These are phyloP conservation scores for Coemansia umbellata DNA, from an alignment of 192 early-diverging fungal genomes.

Conservation along the genomic window DNA sequence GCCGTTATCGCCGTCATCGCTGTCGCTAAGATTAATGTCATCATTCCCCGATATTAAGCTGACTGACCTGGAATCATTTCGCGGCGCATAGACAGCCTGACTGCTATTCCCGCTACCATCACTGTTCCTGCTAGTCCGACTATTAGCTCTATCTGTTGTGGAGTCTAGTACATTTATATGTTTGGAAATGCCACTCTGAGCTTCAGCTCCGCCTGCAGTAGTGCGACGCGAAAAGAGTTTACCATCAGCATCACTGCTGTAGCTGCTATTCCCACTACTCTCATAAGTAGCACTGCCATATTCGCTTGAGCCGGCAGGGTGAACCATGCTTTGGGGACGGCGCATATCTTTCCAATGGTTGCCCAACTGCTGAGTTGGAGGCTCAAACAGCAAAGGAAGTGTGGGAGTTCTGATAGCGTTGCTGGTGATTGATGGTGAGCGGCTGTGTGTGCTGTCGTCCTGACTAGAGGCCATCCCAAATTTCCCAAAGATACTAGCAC, in stretches of 20 bases:
- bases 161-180: neutral
- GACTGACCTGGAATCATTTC: neutral
- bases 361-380: neutral
- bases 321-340: slow-evolving; percentile 15
- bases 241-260: neutral
- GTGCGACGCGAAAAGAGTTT: neutral
- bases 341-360: neutral
- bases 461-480: slow-evolving; percentile 36
- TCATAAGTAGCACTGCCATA: neutral
- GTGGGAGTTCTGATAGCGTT: neutral
- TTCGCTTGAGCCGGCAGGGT: neutral
- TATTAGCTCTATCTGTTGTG: neutral
- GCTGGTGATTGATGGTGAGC: slow-evolving; percentile 30
- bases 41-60: neutral
- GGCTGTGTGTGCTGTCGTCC: slow-evolving; percentile 23
- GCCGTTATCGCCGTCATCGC: slow-evolving; percentile 8
- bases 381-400: neutral
- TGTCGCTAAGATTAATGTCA: slow-evolving; percentile 3
- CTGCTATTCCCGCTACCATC: neutral
- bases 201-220: neutral
- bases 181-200: neutral
- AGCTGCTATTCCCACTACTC: slow-evolving; percentile 2
- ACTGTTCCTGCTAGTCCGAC: neutral
- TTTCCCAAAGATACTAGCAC: slow-evolving; percentile 34
- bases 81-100: neutral